Percentiles rank a stretch among this genome's conserved stretches.
phyloP scores from a whole-genome alignment of 139 green algal genomes.

The Microglena sp. region DNA sequence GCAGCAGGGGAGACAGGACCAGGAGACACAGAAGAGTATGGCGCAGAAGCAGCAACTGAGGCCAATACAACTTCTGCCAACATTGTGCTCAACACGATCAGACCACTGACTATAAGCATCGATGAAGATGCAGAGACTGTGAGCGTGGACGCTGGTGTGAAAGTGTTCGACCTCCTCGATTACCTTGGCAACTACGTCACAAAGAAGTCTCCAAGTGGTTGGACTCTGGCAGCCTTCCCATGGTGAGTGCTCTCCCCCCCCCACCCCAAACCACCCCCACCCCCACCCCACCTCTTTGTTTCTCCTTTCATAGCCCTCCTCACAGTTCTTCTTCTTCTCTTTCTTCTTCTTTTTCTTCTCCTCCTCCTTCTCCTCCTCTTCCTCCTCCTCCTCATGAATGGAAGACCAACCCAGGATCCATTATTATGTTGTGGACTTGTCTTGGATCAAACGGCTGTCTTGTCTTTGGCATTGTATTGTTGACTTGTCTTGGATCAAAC shows the following conservation, averaged over 20 bases:
- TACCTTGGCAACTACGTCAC: constrained; percentile 72
- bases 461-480: too few species aligned
- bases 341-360: too few species aligned
- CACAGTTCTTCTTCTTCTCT: not conserved
- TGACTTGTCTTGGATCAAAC: too few species aligned
- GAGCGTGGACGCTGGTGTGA: constrained; percentile 55
- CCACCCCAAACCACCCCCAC: too few species aligned
- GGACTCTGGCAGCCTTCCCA: constrained; percentile 40
- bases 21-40: too few species aligned
- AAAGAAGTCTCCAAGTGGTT: constrained; percentile 43
- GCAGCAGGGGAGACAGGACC: too few species aligned
- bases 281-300: not conserved
- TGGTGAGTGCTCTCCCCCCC: constrained; percentile 11
- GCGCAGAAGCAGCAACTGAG: too few species aligned
- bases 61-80: constrained; percentile 30
- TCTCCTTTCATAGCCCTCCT: not conserved
- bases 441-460: too few species aligned
- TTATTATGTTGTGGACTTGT: too few species aligned
- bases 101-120: constrained; percentile 42
- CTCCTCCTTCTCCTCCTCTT: too few species aligned
- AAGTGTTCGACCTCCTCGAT: constrained; percentile 49
- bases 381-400: too few species aligned
- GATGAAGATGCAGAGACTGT: constrained; percentile 55
- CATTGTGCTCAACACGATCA: constrained; percentile 42
- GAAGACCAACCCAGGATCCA: too few species aligned